Evolutionary conservation across 2,329 filamentous ascomycete genomes (phyloP), one percentile per base, ranked within the genome.

Genomic region (Paecilomyces dactylethromorphus): DNA sequence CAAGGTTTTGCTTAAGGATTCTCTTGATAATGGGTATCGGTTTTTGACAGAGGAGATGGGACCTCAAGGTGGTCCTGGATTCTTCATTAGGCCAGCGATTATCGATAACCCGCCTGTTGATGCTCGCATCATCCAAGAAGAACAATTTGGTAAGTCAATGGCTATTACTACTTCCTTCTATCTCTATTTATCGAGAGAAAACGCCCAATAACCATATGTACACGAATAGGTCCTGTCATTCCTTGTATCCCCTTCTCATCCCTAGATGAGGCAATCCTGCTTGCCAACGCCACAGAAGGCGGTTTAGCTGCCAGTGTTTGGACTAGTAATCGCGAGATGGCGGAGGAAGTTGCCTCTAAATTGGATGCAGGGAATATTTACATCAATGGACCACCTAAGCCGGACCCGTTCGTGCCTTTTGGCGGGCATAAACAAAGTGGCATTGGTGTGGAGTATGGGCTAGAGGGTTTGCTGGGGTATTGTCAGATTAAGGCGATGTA

Each of bases 401-500:
- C 21, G 22, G 39, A 49, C 13, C 35, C 54, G 6, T 18, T 29
- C 33, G 22, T 56, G 10, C 39, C 53, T 2, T 56, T 56, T 21
- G 33, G 24, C 2, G 57, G 57, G 4, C 45, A 58, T 29, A 59
- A 57, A 35, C n/a, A 24, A 24, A 58, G 58, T 49, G 58, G 58
- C 13, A 45, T 59, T 31, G 58, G 58, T 7, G 4, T 49, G 8
- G 54, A 57, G 35, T 58, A 29, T 56, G 54, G 58, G 4, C 24
- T 53, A 13, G 24, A 33, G 2, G 58, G 56, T 4, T 31, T 59
- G 12, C 39, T 39, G 12, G 56, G 54, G 32, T 58, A 22, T 26
- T 53, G 50, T 33, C 56, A 32, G 39, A 6, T 57, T 79, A 65
- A 0, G 24, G 35, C 54, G 31, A 50, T 21, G 24, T 26, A 26